phyloP scores from a whole-genome alignment of 2,329 filamentous ascomycete genomes.

The Fusarium sp. region DNA sequence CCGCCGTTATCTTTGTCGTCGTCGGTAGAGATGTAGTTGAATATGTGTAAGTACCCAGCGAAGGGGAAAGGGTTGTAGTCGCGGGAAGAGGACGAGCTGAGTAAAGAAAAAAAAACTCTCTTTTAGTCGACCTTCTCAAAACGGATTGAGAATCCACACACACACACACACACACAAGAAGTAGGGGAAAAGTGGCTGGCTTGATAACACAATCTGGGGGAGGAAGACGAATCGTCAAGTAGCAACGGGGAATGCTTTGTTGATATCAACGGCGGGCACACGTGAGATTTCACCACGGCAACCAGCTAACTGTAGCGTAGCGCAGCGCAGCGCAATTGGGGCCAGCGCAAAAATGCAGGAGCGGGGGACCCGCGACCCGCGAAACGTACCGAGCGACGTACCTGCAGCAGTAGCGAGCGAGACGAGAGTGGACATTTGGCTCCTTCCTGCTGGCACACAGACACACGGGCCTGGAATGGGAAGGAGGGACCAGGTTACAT shows the following conservation, averaged over 20 bases:
- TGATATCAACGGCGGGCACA: conserved; percentile 38
- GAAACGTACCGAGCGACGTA: conserved; percentile 23
- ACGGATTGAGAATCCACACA: not conserved
- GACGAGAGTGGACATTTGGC: not conserved
- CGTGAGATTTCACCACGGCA: conserved; percentile 51
- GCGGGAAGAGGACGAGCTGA: not conserved
- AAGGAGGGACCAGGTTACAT: conserved; percentile 25
- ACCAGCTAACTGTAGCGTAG: conserved; percentile 26
- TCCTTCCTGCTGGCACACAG: not conserved
- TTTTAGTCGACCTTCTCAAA: not conserved
- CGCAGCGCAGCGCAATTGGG: not conserved
- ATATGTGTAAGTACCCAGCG: conserved; percentile 8
- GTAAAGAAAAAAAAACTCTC: not conserved
- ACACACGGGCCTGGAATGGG: conserved; percentile 25
- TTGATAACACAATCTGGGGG: conserved; percentile 16
- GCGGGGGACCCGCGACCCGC: conserved; percentile 10
- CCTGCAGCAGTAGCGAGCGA: conserved; percentile 37
- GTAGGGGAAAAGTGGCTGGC: conserved; percentile 21
- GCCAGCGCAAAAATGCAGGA: conserved; percentile 5
- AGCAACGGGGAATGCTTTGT: conserved; percentile 35
- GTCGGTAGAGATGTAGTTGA: conserved; percentile 9
- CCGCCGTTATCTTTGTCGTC: not conserved
- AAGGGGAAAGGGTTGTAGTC: not conserved
- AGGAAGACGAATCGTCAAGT: conserved; percentile 6
- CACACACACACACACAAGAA: conserved; percentile 19